Evolutionary conservation across 2,329 filamentous ascomycete genomes (phyloP).

Genomic region (Fusarium verrucosum): DNA sequence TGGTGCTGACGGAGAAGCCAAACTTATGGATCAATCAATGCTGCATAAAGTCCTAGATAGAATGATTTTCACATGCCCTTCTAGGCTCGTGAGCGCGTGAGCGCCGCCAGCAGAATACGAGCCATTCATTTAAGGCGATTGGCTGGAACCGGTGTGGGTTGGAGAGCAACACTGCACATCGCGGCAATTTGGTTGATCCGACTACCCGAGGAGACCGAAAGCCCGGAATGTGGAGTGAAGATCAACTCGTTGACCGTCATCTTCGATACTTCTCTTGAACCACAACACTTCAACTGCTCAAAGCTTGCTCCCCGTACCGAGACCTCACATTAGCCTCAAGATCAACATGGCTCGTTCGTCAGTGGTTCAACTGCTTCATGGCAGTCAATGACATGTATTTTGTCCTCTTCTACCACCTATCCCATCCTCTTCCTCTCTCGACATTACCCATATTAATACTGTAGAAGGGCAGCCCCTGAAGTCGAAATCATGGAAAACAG

Average conservation of each 20-base stretch:
- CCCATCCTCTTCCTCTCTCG: background rate
- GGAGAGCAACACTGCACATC: background rate
- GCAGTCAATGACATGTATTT: constrained; percentile 27
- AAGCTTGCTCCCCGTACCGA: background rate
- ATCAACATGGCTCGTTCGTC: background rate
- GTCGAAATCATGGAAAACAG: constrained; percentile 27
- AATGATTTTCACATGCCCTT: constrained; percentile 34
- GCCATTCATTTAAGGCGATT: constrained; percentile 8
- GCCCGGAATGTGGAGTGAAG: constrained; percentile 31
- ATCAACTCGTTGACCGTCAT: background rate
- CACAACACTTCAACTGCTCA: background rate
- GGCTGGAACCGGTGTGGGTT: background rate
- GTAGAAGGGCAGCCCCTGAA: constrained; percentile 17
- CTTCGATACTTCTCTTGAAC: background rate
- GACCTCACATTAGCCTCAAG: background rate
- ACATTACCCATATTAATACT: constrained; percentile 39
- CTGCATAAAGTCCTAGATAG: background rate
- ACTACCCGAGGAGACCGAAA: constrained; percentile 1
- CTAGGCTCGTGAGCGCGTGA: constrained; percentile 31
- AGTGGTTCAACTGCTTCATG: constrained; percentile 18
- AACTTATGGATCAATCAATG: constrained; percentile 11
- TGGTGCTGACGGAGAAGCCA: constrained; percentile 20
- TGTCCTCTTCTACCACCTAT: constrained; percentile 14
- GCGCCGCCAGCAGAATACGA: constrained; percentile 31
- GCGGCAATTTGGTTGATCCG: constrained; percentile 28